Conservation (phyloP, 768 basidiomycete species). For the Tubosaeta sp. region DNA sequence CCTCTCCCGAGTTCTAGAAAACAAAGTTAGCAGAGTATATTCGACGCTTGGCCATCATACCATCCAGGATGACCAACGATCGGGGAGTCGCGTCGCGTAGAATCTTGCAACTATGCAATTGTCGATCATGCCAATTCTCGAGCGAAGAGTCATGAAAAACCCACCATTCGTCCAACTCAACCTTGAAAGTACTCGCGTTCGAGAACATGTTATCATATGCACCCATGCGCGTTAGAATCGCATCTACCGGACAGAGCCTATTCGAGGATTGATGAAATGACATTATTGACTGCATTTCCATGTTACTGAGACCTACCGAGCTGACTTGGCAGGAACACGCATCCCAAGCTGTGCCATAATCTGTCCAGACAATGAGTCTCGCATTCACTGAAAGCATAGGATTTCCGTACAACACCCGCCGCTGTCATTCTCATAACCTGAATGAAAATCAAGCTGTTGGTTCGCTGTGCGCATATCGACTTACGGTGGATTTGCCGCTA, state of each 20-base stretch:
- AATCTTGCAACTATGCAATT: conserved; percentile 74
- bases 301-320: conserved; percentile 46
- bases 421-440: conserved; percentile 95
- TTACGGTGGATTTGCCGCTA: conserved; percentile 75
- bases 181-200: conserved; percentile 94
- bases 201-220: conserved; percentile 98
- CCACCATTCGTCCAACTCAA: conserved; percentile 96
- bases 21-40: conserved; percentile 7
- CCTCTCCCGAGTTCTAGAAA: conserved; percentile 84
- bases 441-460: conserved; percentile 1
- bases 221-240: conserved; percentile 95
- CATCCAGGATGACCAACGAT: conserved; percentile 92
- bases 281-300: neutral
- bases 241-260: conserved; percentile 84
- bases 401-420: conserved; percentile 66
- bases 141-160: conserved; percentile 1
- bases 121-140: neutral
- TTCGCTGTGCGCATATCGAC: conserved; percentile 5
- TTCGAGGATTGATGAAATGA: conserved; percentile 3
- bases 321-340: conserved; percentile 83
- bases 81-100: conserved; percentile 90
- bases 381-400: neutral
- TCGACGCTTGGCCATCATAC: conserved; percentile 39
- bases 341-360: conserved; percentile 96
- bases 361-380: conserved; percentile 29